Evolutionary conservation across 495 filamentous ascomycete species (phyloP).

Genomic region (Alectoria sarmentosa): DNA sequence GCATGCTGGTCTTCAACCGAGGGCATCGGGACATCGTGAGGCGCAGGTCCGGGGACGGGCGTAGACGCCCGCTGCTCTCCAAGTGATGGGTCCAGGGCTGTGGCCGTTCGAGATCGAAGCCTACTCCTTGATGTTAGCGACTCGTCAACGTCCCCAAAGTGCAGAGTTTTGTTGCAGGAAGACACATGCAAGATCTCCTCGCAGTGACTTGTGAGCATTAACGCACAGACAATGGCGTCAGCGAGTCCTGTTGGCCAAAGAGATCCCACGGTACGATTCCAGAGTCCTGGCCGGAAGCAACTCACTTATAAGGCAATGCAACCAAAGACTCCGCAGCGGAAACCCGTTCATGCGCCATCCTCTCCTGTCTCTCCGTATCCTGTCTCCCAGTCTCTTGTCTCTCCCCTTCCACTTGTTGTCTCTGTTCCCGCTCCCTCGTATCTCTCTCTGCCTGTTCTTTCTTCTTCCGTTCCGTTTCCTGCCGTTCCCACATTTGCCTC

Average conservation of each 20-base stretch:
- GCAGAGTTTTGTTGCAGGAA: neutral
- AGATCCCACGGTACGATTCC: neutral
- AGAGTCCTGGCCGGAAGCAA: neutral
- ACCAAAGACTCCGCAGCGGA: neutral
- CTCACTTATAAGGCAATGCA: neutral
- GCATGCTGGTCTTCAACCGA: neutral
- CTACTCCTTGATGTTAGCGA: neutral
- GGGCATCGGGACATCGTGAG: neutral
- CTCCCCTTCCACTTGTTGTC: neutral
- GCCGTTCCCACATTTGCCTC: too few relatives aligned
- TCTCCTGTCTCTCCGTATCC: neutral
- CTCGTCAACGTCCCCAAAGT: neutral
- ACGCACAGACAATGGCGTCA: too few relatives aligned
- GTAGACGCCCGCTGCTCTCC: neutral
- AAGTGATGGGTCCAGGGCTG: neutral
- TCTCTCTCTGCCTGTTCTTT: neutral
- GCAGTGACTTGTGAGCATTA: too few relatives aligned
- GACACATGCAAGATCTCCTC: too few relatives aligned
- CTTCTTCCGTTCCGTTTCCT: too few relatives aligned
- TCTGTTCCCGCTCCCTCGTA: neutral
- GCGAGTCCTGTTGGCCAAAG: neutral
- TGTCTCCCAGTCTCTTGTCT: neutral
- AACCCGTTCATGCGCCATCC: neutral
- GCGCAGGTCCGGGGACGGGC: neutral
- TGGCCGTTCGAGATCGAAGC: neutral